These are phyloP conservation scores for Platanus orientalis DNA, from an alignment of 164 flowering plant species.

Conservation along the genomic window DNA sequence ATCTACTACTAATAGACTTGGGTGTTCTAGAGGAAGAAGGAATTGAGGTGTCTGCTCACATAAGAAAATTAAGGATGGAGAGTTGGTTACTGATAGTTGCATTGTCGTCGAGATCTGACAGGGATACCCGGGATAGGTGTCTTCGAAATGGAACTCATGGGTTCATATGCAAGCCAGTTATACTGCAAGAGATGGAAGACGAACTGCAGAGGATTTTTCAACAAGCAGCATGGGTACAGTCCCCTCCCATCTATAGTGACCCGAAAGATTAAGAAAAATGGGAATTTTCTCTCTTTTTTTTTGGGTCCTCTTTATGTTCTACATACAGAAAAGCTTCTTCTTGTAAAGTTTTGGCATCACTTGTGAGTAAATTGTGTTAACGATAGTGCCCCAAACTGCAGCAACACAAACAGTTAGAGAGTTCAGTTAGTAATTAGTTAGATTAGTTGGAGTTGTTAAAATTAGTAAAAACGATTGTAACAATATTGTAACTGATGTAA, in stretches of 20 bases:
- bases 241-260: constrained; percentile 7
- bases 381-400: too few species aligned
- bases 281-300: too few species aligned
- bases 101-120: constrained; percentile 37
- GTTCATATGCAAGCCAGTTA: constrained; percentile 40
- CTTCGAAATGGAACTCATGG: constrained; percentile 45
- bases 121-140: constrained; percentile 32
- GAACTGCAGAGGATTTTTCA: constrained; percentile 39
- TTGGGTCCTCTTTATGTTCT: too few species aligned
- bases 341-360: neutral
- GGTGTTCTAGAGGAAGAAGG: constrained; percentile 49
- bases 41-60: constrained; percentile 33
- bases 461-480: too few species aligned
- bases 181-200: constrained; percentile 42
- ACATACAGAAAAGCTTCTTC: neutral
- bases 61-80: constrained; percentile 33
- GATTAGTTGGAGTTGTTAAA: too few species aligned
- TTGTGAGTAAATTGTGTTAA: neutral
- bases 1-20: constrained; percentile 37
- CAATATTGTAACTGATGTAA: too few species aligned
- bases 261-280: too few species aligned
- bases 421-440: too few species aligned
- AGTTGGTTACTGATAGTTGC: constrained; percentile 40
- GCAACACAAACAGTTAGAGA: too few species aligned
- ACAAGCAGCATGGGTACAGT: neutral